Conservation (phyloP, 2,329 filamentous ascomycete genomes). For the Teratosphaeria viscida region DNA sequence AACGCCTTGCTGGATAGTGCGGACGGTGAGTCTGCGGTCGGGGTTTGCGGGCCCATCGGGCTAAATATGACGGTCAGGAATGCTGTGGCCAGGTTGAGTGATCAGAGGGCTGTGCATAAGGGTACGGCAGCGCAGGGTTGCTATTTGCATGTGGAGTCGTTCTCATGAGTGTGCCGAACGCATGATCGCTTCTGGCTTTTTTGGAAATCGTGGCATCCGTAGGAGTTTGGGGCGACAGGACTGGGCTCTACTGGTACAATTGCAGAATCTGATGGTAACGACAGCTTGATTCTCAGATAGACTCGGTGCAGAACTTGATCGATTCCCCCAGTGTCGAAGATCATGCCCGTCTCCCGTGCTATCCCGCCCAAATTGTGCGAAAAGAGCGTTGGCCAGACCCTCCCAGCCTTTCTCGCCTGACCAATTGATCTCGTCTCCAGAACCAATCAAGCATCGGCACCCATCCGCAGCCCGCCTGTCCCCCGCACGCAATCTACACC, state of each 20-base stretch:
- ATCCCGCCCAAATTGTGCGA: too few relatives aligned
- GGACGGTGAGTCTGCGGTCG: constrained; percentile 15
- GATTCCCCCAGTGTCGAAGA: neutral
- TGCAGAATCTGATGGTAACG: neutral
- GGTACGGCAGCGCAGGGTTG: constrained; percentile 16
- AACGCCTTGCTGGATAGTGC: constrained; percentile 13
- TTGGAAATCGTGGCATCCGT: neutral
- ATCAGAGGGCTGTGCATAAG: constrained; percentile 18
- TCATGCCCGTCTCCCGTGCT: too few relatives aligned
- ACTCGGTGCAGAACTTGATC: neutral
- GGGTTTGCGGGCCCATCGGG: constrained; percentile 14
- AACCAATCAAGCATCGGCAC: neutral
- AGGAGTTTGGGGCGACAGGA: neutral
- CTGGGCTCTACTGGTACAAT: neutral
- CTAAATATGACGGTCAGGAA: constrained; percentile 14
- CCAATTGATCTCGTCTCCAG: neutral
- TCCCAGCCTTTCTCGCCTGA: neutral
- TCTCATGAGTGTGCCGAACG: constrained; percentile 5
- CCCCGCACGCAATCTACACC: neutral
- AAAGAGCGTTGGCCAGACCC: too few relatives aligned
- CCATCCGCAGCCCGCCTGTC: neutral
- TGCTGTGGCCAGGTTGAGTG: constrained; percentile 10
- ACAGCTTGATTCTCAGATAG: neutral
- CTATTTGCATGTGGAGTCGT: constrained; percentile 15
- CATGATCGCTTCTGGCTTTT: neutral